Conservation (phyloP, 192 early-diverging fungal species). For the Entomortierella lignicola region DNA sequence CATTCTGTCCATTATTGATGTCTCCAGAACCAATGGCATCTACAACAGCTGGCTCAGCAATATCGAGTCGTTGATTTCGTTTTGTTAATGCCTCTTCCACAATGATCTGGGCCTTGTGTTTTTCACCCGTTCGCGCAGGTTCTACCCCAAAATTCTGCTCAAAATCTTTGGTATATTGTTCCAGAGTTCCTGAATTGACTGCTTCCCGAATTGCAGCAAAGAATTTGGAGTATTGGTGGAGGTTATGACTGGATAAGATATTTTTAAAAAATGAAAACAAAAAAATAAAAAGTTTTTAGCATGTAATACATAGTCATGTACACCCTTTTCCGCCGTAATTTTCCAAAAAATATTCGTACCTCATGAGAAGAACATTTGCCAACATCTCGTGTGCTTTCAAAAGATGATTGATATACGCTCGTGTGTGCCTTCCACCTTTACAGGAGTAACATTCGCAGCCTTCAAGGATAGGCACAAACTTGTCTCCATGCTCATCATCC, state of each 20-base stretch:
- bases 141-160: conserved; percentile 16
- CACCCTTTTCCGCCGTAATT: too few species aligned
- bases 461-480: conserved; percentile 70
- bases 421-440: conserved; percentile 60
- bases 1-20: not conserved
- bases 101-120: conserved; percentile 25
- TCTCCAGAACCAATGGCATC: conserved; percentile 12
- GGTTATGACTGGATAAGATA: conserved; percentile 37
- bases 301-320: too few species aligned
- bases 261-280: too few species aligned
- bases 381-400: conserved; percentile 81
- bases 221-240: conserved; percentile 50
- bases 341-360: too few species aligned
- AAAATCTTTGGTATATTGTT: conserved; percentile 15
- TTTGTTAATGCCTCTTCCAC: conserved; percentile 36
- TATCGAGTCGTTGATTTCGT: conserved; percentile 40
- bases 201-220: conserved; percentile 33
- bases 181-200: conserved; percentile 32
- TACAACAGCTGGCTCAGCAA: conserved; percentile 25
- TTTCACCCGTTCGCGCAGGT: conserved; percentile 26
- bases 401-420: conserved; percentile 82
- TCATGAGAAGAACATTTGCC: conserved; percentile 77
- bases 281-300: too few species aligned
- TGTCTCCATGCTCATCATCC: conserved; percentile 61
- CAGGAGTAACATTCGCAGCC: conserved; percentile 77